These are phyloP conservation scores for Xerocomus potaroensis DNA, from an alignment of 768 basidiomycete species.

Conservation along the genomic window DNA sequence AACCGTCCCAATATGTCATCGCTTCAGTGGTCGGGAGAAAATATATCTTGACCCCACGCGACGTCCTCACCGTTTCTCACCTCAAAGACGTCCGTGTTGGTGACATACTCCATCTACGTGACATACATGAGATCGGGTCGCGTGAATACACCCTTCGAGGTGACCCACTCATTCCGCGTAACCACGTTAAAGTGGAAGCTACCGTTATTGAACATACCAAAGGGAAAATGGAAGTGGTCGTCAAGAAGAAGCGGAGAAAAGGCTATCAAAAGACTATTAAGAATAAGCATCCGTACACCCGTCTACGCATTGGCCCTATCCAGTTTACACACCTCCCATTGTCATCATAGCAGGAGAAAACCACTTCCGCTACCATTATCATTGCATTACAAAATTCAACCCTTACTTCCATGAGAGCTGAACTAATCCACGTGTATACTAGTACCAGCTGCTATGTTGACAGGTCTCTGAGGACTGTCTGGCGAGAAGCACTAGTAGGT, in stretches of 20 bases:
- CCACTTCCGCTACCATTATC: too few species aligned
- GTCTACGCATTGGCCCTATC: conserved; percentile 87
- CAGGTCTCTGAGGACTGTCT: too few species aligned
- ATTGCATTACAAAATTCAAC: background rate
- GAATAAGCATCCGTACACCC: conserved; percentile 95
- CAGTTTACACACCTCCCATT: conserved; percentile 36
- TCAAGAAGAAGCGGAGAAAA: conserved; percentile 98
- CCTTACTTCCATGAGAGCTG: too few species aligned
- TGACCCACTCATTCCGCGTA: conserved; percentile 61
- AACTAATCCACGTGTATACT: too few species aligned
- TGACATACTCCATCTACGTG: conserved; percentile 73
- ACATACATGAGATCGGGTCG: conserved; percentile 93
- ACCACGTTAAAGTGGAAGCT: conserved; percentile 69
- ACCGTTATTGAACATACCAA: conserved; percentile 99
- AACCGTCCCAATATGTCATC: conserved; percentile 89
- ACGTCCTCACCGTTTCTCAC: conserved; percentile 90
- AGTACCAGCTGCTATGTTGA: too few species aligned
- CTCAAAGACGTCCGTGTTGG: conserved; percentile 85
- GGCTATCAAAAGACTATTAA: conserved; percentile 93
- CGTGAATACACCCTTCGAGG: conserved; percentile 91
- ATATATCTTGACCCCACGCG: conserved; percentile 86
- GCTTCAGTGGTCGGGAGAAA: conserved; percentile 83
- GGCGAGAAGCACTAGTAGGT: too few species aligned
- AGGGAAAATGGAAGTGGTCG: conserved; percentile 82
- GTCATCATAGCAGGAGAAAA: conserved; percentile 29